A percentile compares a stretch with the other conserved stretches of the same genome.
These are phyloP conservation scores for Trichosporon ovoides DNA, from an alignment of 1,284 basidiomycete species.

Conservation along the genomic window DNA sequence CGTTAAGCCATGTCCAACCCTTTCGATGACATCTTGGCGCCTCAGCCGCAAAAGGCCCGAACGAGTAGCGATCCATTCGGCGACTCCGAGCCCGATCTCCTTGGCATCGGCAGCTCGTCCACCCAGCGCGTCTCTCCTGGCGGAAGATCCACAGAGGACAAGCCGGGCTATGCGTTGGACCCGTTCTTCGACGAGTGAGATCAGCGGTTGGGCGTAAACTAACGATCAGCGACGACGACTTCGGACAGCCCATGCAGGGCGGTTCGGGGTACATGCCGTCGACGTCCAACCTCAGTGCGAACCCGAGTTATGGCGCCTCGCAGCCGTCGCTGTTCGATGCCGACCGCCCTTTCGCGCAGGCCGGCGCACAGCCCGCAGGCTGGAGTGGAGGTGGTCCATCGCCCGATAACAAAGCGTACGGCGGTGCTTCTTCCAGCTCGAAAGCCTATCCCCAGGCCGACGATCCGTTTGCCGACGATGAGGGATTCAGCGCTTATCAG, in stretches of 20 bases:
- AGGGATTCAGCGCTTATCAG: conserved; percentile 39
- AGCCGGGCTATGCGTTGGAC: conserved; percentile 41
- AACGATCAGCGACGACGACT: conserved; percentile 42
- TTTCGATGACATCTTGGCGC: conserved; percentile 45
- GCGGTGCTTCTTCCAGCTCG: neutral
- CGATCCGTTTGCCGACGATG: conserved; percentile 42
- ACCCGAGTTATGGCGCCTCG: conserved; percentile 22
- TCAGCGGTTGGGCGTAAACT: neutral
- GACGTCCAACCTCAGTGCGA: conserved; percentile 23
- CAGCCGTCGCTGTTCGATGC: conserved; percentile 27
- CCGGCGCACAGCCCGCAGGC: conserved; percentile 16
- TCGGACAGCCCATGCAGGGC: conserved; percentile 27
- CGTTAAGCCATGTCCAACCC: conserved; percentile 32
- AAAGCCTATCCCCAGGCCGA: neutral
- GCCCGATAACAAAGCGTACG: neutral
- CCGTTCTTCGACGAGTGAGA: conserved; percentile 50
- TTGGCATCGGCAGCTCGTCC: conserved; percentile 5
- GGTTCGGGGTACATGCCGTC: conserved; percentile 34
- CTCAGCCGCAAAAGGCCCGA: conserved; percentile 28
- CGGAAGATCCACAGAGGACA: neutral
- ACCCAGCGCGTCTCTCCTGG: neutral
- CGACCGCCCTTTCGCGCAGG: conserved; percentile 36
- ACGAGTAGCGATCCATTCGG: conserved; percentile 32
- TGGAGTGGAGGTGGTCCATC: conserved; percentile 7
- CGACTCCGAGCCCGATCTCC: conserved; percentile 23